A percentile compares a stretch with the other conserved stretches of the same genome.
phyloP scores from a whole-genome alignment of 164 flowering plant species.

The Cinnamomum micranthum region DNA sequence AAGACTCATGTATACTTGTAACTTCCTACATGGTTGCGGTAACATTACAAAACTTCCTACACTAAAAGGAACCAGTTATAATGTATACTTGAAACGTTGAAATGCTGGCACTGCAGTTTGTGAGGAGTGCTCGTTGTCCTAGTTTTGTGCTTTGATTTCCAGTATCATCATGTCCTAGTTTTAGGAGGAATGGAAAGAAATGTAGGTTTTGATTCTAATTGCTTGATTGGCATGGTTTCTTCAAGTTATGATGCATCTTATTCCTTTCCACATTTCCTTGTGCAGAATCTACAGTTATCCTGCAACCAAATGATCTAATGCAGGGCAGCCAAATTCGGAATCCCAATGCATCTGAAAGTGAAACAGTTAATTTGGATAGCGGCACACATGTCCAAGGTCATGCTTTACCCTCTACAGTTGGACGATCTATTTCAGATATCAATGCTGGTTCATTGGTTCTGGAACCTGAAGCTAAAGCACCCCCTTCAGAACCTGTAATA shows the following conservation, averaged over 20 bases:
- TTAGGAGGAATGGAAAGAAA: not conserved
- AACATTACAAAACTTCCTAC: too few relatives aligned
- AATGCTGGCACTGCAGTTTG: not conserved
- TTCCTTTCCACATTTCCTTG: not conserved
- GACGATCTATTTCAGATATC: conserved; percentile 8
- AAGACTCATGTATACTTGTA: not conserved
- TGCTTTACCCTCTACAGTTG: conserved; percentile 1
- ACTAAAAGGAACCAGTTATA: not conserved
- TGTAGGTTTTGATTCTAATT: too few relatives aligned
- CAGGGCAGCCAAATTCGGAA: conserved; percentile 13
- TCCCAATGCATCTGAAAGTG: conserved; percentile 10
- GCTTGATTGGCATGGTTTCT: not conserved
- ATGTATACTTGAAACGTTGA: not conserved
- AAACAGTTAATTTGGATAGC: not conserved
- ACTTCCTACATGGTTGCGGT: too few relatives aligned
- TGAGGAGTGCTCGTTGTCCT: not conserved
- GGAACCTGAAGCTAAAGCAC: not conserved
- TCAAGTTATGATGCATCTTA: conserved; percentile 4
- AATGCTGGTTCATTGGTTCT: conserved; percentile 9
- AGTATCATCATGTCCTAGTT: not conserved
- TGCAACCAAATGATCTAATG: conserved; percentile 3
- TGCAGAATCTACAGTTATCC: conserved; percentile 16
- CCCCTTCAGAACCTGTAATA: conserved; percentile 6
- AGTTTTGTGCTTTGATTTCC: not conserved
- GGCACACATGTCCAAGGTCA: not conserved